Conservation (phyloP, 1,284 basidiomycete species). For the Takashimella koratensis region DNA sequence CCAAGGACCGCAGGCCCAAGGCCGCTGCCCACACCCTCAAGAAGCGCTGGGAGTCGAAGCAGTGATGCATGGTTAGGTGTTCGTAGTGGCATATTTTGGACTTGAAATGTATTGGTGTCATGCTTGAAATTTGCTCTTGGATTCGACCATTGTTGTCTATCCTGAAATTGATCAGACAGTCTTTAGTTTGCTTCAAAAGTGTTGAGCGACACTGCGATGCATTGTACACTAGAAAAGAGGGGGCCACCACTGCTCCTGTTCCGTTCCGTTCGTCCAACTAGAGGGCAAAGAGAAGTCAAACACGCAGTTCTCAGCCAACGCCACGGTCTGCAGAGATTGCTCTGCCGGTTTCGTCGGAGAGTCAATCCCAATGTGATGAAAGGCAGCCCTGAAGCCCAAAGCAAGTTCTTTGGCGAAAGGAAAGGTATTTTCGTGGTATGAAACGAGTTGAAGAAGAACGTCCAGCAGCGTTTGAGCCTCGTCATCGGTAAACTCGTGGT, state of each 20-base stretch:
- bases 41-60: slow-evolving; percentile 13
- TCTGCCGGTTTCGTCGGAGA: not conserved
- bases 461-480: not conserved
- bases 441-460: not conserved
- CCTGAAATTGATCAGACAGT: too few relatives aligned
- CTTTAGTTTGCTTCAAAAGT: too few relatives aligned
- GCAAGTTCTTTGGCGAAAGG: not conserved
- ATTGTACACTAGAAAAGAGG: not conserved
- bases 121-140: too few relatives aligned
- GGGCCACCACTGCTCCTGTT: not conserved
- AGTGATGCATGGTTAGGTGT: not conserved
- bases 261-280: not conserved
- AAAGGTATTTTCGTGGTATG: not conserved
- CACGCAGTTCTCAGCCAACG: not conserved
- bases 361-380: not conserved
- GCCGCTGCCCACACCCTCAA: slow-evolving; percentile 19
- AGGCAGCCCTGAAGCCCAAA: not conserved
- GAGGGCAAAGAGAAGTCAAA: not conserved
- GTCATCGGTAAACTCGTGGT: not conserved
- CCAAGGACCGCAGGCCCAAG: slow-evolving; percentile 21
- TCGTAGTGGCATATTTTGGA: too few relatives aligned
- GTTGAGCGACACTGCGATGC: too few relatives aligned
- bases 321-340: not conserved
- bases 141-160: too few relatives aligned
- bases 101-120: too few relatives aligned